Evolutionary conservation across 345 rosid species (phyloP).

Genomic region (Lepidium sativum): DNA sequence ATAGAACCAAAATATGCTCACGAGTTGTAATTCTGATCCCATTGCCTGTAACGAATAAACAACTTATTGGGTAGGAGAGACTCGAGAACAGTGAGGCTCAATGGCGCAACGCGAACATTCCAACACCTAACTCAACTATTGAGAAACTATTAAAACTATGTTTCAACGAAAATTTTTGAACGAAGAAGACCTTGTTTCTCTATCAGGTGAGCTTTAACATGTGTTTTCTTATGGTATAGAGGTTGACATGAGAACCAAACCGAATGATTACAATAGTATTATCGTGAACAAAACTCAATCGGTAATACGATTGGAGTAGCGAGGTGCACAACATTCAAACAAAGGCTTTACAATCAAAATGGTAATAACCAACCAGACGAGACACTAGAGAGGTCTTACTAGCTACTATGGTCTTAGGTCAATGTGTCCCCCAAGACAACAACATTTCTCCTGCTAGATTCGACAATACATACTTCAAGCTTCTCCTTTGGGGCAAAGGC

Average conservation of each 20-base stretch:
- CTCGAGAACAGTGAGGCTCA: conserved; percentile 66
- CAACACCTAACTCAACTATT: conserved; percentile 87
- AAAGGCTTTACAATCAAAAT: conserved; percentile 68
- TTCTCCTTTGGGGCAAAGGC: conserved; percentile 61
- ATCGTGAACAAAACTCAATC: too few relatives aligned
- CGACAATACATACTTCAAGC: conserved; percentile 77
- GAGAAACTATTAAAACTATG: conserved; percentile 52
- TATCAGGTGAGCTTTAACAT: conserved; percentile 48
- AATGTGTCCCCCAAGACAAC: conserved; percentile 53
- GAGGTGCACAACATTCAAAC: conserved; percentile 60
- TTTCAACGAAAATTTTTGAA: conserved; percentile 77
- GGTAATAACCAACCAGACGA: conserved; percentile 61
- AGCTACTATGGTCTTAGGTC: conserved; percentile 45
- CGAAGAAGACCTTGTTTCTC: conserved; percentile 72
- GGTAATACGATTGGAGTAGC: conserved; percentile 75
- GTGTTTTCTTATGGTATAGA: neutral
- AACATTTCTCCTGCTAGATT: conserved; percentile 51
- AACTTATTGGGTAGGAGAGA: conserved; percentile 43
- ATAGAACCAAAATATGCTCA: conserved; percentile 86
- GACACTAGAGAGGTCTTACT: conserved; percentile 49
- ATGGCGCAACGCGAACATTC: conserved; percentile 60
- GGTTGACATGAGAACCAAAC: neutral
- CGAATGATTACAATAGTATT: neutral
- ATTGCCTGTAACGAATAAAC: conserved; percentile 40
- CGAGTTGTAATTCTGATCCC: conserved; percentile 65